Base-by-base conservation (phyloP, 495 filamentous ascomycete species). In the Lasiosphaeria ovina region DNA sequence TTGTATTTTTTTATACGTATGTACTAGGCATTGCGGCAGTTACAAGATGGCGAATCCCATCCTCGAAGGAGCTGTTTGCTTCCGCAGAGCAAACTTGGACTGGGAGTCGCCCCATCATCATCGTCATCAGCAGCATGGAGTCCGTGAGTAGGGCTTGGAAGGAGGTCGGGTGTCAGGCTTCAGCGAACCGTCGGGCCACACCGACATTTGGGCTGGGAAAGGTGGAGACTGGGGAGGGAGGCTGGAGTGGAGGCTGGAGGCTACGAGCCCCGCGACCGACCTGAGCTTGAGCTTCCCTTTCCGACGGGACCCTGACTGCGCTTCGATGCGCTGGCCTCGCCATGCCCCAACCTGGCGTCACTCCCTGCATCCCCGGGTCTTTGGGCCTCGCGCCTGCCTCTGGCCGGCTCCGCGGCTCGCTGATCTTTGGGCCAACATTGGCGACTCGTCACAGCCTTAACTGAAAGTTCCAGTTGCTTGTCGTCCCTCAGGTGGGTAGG, bases 191-290 rank as follows among this genome's bases (percentile, higher is more conserved):
- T 57, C 38, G 53, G 60, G 50, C 62, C 67, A 72, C 69, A 72
- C 69, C 69, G 69, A 72, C 69, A 69, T 72, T 72, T 72, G 53
- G 61, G 57, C 52, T 66, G 53, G 48, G 51, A n/a, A 10, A 10
- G 12, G 42, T 45, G 42, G 4, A 14, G 6, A 14, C 11, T 45
- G 42, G 42, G 42, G 11, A 14, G 44, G 44, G 44, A 47, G 24
- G 24, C n/a, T n/a, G n/a, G n/a, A 45, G 54, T n/a, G 38, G 54
- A 55, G 63, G 62, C 59, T 68, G 65, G 65, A 59, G 60, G 57
- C 61, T 67, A 60, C 24, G 65, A 62, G 55, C 47, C 56, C 54
- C 55, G 24, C 24, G 24, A 24, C 24, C 24, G 24, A 24, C 24
- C 24, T 24, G 24, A 24, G 24, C 24, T 24, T 2, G 54, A 62